phyloP scores from a whole-genome alignment of 2,329 filamentous ascomycete genomes.

The Xylariaceae sp. region DNA sequence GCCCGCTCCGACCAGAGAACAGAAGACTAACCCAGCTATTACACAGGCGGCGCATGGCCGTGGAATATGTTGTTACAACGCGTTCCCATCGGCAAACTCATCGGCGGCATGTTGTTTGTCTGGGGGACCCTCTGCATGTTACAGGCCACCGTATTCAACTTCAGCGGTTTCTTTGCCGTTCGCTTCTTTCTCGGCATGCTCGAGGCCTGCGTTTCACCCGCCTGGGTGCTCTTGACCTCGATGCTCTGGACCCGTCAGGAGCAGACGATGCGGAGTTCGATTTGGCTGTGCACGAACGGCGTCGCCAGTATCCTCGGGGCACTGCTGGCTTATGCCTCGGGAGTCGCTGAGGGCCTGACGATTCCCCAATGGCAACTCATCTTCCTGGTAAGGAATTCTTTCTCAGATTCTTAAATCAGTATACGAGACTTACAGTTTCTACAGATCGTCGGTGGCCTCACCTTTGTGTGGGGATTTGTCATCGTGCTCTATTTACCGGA shows the following conservation, averaged over 20 bases:
- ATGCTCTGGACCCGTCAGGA: slow-evolving; percentile 37
- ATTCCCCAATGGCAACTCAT: slow-evolving; percentile 36
- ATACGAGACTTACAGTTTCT: slow-evolving; percentile 1
- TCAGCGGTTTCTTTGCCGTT: slow-evolving; percentile 30
- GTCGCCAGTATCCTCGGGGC: slow-evolving; percentile 26
- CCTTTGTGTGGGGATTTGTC: slow-evolving; percentile 27
- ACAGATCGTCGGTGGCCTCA: slow-evolving; percentile 41
- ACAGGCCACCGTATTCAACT: slow-evolving; percentile 31
- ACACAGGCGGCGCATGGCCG: slow-evolving; percentile 40
- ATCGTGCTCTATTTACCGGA: slow-evolving; percentile 40
- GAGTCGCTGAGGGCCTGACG: slow-evolving; percentile 20
- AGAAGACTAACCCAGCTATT: slow-evolving; percentile 1
- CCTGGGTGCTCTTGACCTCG: slow-evolving; percentile 31
- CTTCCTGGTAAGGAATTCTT: slow-evolving; percentile 32
- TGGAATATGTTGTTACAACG: slow-evolving; percentile 46
- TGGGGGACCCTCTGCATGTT: slow-evolving; percentile 37
- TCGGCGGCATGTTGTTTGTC: slow-evolving; percentile 50
- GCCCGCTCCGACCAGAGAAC: background rate
- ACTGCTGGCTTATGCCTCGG: slow-evolving; percentile 25
- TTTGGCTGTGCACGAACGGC: slow-evolving; percentile 28
- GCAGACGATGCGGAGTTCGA: slow-evolving; percentile 33
- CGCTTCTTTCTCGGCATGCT: slow-evolving; percentile 35
- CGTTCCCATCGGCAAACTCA: slow-evolving; percentile 45
- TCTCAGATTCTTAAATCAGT: background rate
- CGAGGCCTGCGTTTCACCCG: slow-evolving; percentile 32